These are phyloP conservation scores for Fusarium chuoi DNA, from an alignment of 2,329 filamentous ascomycete species.

Conservation along the genomic window DNA sequence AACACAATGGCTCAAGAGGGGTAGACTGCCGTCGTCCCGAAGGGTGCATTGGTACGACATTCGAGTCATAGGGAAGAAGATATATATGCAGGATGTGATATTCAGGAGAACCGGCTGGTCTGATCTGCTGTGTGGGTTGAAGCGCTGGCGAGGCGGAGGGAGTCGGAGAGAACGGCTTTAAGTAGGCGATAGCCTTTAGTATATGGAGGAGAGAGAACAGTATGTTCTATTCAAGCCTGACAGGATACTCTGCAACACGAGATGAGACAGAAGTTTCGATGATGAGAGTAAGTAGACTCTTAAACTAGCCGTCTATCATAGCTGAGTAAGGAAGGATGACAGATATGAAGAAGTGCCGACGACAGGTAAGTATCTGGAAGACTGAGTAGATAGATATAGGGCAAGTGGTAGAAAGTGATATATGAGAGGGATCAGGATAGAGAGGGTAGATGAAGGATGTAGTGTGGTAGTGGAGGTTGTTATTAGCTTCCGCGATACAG, in stretches of 20 bases:
- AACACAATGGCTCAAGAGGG: slow-evolving; percentile 40
- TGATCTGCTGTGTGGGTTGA: not conserved
- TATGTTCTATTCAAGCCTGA: slow-evolving; percentile 13
- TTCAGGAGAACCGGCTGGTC: slow-evolving; percentile 3
- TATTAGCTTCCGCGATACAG: slow-evolving; percentile 24
- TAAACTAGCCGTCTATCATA: not conserved
- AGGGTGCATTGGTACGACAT: slow-evolving; percentile 45
- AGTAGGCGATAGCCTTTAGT: not conserved
- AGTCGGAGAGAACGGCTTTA: not conserved
- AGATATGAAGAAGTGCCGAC: not conserved
- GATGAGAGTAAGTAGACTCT: not conserved
- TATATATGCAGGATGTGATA: slow-evolving; percentile 17
- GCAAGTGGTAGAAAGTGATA: not conserved
- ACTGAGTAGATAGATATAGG: not conserved
- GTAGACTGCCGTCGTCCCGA: slow-evolving; percentile 41
- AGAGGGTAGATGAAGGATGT: slow-evolving; percentile 2
- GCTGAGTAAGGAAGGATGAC: not conserved
- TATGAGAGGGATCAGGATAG: slow-evolving; percentile 2
- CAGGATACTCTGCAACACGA: slow-evolving; percentile 8
- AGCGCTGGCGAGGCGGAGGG: not conserved
- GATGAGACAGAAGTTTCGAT: slow-evolving; percentile 3
- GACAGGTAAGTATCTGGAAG: not conserved
- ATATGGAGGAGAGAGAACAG: not conserved
- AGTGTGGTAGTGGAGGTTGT: not conserved
- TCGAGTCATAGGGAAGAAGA: slow-evolving; percentile 36